Base-by-base conservation (phyloP, 371 early-diverging fungal species). In the Edhazardia aedis region DNA sequence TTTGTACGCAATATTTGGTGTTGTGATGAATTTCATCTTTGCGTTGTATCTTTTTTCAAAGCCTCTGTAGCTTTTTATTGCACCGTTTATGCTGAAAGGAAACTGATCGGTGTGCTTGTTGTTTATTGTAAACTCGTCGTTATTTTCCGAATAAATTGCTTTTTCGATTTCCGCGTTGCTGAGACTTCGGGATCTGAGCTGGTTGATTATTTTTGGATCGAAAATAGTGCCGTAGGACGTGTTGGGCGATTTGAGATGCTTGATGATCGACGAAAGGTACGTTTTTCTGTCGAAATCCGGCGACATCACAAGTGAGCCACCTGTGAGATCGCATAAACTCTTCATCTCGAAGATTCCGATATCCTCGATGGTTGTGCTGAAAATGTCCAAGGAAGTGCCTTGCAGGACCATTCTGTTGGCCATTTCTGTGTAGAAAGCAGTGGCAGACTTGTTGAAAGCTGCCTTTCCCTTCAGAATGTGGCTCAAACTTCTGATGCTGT, bases 341-440 rank as follows among this genome's bases (percentile, higher is more conserved):
- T 85, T 86, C 89, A 98, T 89, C 63, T 98, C 96, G 59, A 85
- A 76, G 56, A 93, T 67, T 43, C 99, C 92, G 43, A 91, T 79
- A 71, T 91, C 90, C 66, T 88, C 86, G 52, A 87, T 70, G 49
- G 86, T 86, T 4, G 87, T 88, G 22, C 81, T 83, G 65, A 87
- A 83, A 33, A 91, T 81, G 68, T 89, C 89, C 21, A 88, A 70
- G 4, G 80, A 75, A 59, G 84, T 81, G 3, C 86, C 83, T 29
- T 81, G 78, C 16, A 76, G 78, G 1, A 87, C 77, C 21, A 88
- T 81, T 33, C 88, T 79, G 67, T 82, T 81, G 0, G 88, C 83
- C 43, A 93, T 65, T 4, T 66, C 77, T 43, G 88, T 89, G 71
- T 91, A 98, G 68, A 82, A 93, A 81, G 82, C 70, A 53, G 75